Base-by-base conservation (phyloP, 2,329 filamentous ascomycete genomes). In the Stagonosporopsis cucurbitacearum region DNA sequence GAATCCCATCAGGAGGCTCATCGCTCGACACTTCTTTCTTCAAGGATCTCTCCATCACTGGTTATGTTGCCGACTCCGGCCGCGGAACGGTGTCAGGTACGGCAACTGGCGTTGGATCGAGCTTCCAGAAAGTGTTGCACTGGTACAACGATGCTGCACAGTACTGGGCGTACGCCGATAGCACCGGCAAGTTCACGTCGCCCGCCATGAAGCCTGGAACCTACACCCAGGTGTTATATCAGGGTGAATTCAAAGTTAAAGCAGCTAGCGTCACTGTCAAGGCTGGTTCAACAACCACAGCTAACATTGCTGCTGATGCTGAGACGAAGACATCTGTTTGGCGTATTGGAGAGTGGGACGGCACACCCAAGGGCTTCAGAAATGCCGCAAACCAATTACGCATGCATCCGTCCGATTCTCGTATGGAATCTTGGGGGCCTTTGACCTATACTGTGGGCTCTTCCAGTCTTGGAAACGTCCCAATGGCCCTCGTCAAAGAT, bases 171-270 rank as follows among this genome's bases (percentile, higher is more conserved):
- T 84, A 84, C 55, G 82, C 84, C 19, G 78, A 78, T 8, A 80
- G 80, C 20, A 77, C 73, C 40, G 86, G 86, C 9, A 77, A 77
- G 12, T 90, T 87, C 73, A 87, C 81, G 2, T 88, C 86, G 0
- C 87, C 86, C 0, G 76, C 81, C 52, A 89, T 89, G 86, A 87
- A 86, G 65, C 84, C 86, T 0, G 86, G 87, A 26, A 87, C 83
- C 0, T 89, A 89, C 74, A 88, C 84, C n/a, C 87, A 88, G 80
- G 82, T 86, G 4, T 80, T 89, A 33, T 87, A 87, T 72, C 84
- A 85, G 62, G 81, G 78, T 17, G 85, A 87, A 68, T 82, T 82
- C 66, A 78, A 80, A 58, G 82, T 86, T 8, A 83, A 81, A 4
- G 78, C 79, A 2, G 73, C 77, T 22, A 77, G 74, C 32, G 70